Base-by-base conservation (phyloP, 495 filamentous ascomycete species). In the Friedmanniomyces endolithicus region DNA sequence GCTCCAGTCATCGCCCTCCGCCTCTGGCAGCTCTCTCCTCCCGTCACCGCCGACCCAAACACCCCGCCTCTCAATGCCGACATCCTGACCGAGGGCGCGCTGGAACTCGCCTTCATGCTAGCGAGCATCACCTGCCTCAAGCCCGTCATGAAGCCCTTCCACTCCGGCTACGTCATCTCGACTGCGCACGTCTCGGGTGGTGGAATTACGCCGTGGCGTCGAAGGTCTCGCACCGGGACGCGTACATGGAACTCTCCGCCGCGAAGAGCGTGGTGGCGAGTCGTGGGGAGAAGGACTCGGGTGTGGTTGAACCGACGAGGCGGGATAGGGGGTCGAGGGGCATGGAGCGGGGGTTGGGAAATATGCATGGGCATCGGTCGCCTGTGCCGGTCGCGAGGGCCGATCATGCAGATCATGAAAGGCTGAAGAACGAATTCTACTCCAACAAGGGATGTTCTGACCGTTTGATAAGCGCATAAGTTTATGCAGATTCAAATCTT, bases 71-170 rank as follows among this genome's bases (percentile, higher is more conserved):
- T 40, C 2, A 11, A 16, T 7, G 33, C 33, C 17, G 2, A 22
- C 20, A 20, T 39, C 1, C 31, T 52, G 11, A 52, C 49, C 19
- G 33, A 37, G 40, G 49, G 22, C 29, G 24, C 34, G 25, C 31
- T 52, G 2, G 33, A 52, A 12, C 33, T 52, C 3, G 19, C 49
- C 3, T 52, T 52, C 49, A 27, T 52, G 2, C 49, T 52, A 8
- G 49, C 49, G 8, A 40, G 31, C 4, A 40, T 52, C 6, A 52
- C 49, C 1, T 52, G 48, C 48, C 23, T 50, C 4, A 50, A 50
- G 19, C 48, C 48, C 27, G 24, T 50, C 3, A 41, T 41, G 37
- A 41, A 41, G 37, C 49, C 49, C 17, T 52, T 52, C 49, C 49
- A 52, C 31, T 24, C 49, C 8, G 49, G 49, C 49, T 52, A 40